Conservation (phyloP, 768 basidiomycete genomes). For the Pisolithus albus region DNA sequence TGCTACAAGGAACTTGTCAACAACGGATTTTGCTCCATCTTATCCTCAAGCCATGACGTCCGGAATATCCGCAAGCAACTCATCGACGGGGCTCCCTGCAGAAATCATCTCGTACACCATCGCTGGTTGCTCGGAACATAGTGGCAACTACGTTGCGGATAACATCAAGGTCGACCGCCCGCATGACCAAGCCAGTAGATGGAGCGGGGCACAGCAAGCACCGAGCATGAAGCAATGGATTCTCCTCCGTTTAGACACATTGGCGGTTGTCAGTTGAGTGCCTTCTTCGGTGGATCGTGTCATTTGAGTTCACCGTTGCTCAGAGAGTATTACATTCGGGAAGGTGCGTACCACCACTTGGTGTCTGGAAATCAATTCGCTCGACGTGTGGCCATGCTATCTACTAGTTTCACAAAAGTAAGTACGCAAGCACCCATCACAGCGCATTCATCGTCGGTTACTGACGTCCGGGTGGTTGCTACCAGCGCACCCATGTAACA, state of each 20-base stretch:
- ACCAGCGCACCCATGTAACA: conserved; percentile 75
- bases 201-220: conserved; percentile 63
- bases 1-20: neutral
- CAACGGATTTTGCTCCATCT: neutral
- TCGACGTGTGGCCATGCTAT: neutral
- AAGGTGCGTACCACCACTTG: conserved; percentile 42
- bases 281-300: neutral
- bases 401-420: conserved; percentile 24
- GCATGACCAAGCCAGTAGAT: conserved; percentile 59
- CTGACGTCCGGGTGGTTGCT: neutral
- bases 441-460: neutral
- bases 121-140: conserved; percentile 60
- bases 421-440: neutral
- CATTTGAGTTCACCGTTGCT: neutral
- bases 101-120: conserved; percentile 45
- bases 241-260: conserved; percentile 51
- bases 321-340: conserved; percentile 73
- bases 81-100: conserved; percentile 3
- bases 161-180: conserved; percentile 64
- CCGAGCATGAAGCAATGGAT: conserved; percentile 63
- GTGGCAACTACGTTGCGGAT: conserved; percentile 60
- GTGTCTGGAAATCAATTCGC: conserved; percentile 9
- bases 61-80: conserved; percentile 3
- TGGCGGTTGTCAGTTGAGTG: conserved; percentile 61
- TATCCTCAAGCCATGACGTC: neutral